Conservation (phyloP, 768 basidiomycete species). For the Epithele typhae region DNA sequence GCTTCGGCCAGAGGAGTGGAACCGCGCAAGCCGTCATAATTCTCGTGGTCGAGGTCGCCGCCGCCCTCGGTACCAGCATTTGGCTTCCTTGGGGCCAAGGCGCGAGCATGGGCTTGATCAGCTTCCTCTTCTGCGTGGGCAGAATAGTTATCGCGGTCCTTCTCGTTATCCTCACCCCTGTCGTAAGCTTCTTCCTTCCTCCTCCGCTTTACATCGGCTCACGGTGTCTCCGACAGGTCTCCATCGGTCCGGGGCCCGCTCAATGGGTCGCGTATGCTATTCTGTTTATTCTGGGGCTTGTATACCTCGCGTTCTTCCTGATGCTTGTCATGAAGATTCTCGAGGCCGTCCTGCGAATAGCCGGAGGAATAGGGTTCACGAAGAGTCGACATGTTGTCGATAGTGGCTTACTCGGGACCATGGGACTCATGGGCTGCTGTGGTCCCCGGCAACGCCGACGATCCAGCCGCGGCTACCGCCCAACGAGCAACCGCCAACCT, state of each 20-base stretch:
- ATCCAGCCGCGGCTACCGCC: constrained; percentile 10
- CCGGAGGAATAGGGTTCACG: constrained; percentile 79
- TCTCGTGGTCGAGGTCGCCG: constrained; percentile 81
- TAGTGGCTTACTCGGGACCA: constrained; percentile 82
- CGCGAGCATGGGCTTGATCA: constrained; percentile 94
- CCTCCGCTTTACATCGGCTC: constrained; percentile 11
- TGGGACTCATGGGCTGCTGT: constrained; percentile 66
- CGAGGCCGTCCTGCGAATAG: constrained; percentile 77
- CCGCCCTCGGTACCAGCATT: constrained; percentile 84
- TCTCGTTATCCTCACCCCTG: constrained; percentile 84
- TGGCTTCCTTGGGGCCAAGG: constrained; percentile 98
- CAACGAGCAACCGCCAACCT: constrained; percentile 15
- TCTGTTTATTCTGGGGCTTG: constrained; percentile 74
- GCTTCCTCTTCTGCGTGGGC: constrained; percentile 89
- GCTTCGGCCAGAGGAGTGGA: constrained; percentile 85
- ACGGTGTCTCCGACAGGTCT: constrained; percentile 51
- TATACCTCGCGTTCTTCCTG: constrained; percentile 76
- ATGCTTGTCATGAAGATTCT: constrained; percentile 83
- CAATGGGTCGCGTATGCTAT: constrained; percentile 96
- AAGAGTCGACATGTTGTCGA: constrained; percentile 75
- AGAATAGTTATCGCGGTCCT: constrained; percentile 88
- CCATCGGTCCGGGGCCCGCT: constrained; percentile 72
- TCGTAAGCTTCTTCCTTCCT: constrained; percentile 50
- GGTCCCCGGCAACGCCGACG: constrained; percentile 39
- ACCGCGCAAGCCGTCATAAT: constrained; percentile 91